These are phyloP conservation scores for Backusella morwellensis DNA, from an alignment of 192 early-diverging fungal genomes.

Conservation along the genomic window DNA sequence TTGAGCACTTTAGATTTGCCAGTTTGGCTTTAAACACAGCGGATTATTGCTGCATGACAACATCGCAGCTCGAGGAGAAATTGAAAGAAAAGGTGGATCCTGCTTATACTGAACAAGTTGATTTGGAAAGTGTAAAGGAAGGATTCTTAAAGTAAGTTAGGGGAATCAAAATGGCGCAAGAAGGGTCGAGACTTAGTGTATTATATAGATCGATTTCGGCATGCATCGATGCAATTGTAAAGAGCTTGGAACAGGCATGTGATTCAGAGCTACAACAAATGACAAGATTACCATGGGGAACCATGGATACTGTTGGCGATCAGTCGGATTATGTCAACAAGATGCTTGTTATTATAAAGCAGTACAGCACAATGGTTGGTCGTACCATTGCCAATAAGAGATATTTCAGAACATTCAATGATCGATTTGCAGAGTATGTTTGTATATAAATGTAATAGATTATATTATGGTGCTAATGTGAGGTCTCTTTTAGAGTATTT, in stretches of 20 bases:
- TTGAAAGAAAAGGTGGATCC: slow-evolving; percentile 80
- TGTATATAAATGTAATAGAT: neutral
- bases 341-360: slow-evolving; percentile 58
- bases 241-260: slow-evolving; percentile 60
- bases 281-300: slow-evolving; percentile 77
- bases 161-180: neutral
- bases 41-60: slow-evolving; percentile 90
- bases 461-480: neutral
- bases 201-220: slow-evolving; percentile 55
- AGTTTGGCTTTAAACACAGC: slow-evolving; percentile 90
- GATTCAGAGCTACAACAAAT: slow-evolving; percentile 73
- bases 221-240: slow-evolving; percentile 66
- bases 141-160: slow-evolving; percentile 68
- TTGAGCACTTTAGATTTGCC: slow-evolving; percentile 68
- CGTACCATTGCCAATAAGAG: slow-evolving; percentile 64
- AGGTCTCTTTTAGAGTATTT: slow-evolving; percentile 54
- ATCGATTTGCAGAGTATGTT: slow-evolving; percentile 88
- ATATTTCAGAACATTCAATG: slow-evolving; percentile 87
- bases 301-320: slow-evolving; percentile 87
- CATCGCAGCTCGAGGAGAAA: slow-evolving; percentile 85
- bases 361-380: slow-evolving; percentile 56
- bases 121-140: slow-evolving; percentile 75
- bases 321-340: slow-evolving; percentile 84
- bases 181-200: neutral
- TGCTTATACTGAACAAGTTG: slow-evolving; percentile 64